A percentile compares a stretch with the other conserved stretches of the same genome.
phyloP scores from a whole-genome alignment of 2,329 filamentous ascomycete genomes.

The Exophiala sp. region DNA sequence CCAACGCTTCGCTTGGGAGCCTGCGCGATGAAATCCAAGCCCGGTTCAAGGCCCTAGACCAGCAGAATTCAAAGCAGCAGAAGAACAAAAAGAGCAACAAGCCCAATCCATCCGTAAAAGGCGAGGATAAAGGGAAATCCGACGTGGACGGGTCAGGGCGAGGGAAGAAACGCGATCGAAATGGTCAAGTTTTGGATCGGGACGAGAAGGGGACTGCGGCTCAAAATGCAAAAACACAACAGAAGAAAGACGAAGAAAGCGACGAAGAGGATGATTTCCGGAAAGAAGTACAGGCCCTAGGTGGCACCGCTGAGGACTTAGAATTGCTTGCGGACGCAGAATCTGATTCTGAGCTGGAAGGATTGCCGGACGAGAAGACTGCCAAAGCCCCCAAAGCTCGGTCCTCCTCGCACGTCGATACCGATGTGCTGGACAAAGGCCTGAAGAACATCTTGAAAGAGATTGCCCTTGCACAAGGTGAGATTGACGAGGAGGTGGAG shows the following conservation, averaged over 20 bases:
- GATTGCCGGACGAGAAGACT: not conserved
- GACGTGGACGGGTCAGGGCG: constrained; percentile 3
- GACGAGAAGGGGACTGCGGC: constrained; percentile 32
- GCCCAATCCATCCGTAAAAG: constrained; percentile 27
- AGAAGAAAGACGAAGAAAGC: constrained; percentile 30
- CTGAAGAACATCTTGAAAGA: constrained; percentile 31
- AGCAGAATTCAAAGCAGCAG: constrained; percentile 36
- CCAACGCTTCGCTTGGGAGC: constrained; percentile 14
- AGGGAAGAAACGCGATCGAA: constrained; percentile 44
- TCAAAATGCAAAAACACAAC: constrained; percentile 21
- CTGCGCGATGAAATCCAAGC: constrained; percentile 24
- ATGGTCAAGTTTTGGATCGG: constrained; percentile 40
- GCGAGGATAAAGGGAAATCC: constrained; percentile 27
- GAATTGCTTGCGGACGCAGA: constrained; percentile 41
- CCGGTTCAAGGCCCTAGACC: constrained; percentile 35
- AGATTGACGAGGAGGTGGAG: constrained; percentile 28
- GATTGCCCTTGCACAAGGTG: constrained; percentile 42
- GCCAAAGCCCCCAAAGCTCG: not conserved
- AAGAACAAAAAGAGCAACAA: constrained; percentile 33
- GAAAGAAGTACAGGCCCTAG: constrained; percentile 43
- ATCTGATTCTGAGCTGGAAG: constrained; percentile 45
- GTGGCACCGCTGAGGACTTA: constrained; percentile 47
- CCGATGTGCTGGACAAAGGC: constrained; percentile 39
- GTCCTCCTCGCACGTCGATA: constrained; percentile 18
- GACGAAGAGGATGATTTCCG: constrained; percentile 35